Conservation (phyloP, 345 rosid genomes). For the Nasturtium officinale region DNA sequence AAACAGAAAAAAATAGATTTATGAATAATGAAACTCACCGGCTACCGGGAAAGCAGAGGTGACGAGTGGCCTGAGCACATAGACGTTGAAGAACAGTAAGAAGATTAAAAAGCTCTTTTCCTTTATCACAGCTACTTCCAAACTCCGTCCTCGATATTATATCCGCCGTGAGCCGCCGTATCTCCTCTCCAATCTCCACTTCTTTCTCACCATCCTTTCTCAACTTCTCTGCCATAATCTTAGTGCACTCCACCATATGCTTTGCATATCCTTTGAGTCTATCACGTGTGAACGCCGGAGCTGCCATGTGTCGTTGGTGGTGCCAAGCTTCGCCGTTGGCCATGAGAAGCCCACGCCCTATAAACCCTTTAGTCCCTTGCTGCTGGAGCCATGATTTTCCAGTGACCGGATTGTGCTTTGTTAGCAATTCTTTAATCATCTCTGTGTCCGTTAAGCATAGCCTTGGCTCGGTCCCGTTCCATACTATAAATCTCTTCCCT, state of each 20-base stretch:
- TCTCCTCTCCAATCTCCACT: conserved; percentile 82
- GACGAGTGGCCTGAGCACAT: conserved; percentile 80
- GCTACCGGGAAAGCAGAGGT: conserved; percentile 90
- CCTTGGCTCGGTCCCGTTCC: conserved; percentile 93
- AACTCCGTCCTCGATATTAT: conserved; percentile 91
- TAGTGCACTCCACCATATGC: conserved; percentile 87
- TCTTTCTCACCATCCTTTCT: conserved; percentile 52
- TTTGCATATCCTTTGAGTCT: conserved; percentile 77
- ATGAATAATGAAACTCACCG: conserved; percentile 49
- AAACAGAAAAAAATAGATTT: not conserved
- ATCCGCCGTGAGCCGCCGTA: conserved; percentile 76
- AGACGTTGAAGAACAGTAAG: conserved; percentile 66
- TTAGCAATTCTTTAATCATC: conserved; percentile 70
- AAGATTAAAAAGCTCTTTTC: conserved; percentile 70
- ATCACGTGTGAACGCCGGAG: conserved; percentile 67
- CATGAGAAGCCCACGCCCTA: conserved; percentile 80
- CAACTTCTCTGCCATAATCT: conserved; percentile 57
- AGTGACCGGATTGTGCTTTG: conserved; percentile 66
- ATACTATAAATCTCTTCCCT: conserved; percentile 86
- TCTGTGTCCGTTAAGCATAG: conserved; percentile 78
- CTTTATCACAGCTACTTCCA: conserved; percentile 73
- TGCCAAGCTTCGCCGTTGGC: conserved; percentile 73
- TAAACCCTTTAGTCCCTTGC: conserved; percentile 83
- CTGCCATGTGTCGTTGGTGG: conserved; percentile 57
- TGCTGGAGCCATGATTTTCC: conserved; percentile 96